Conservation (phyloP, 2,329 filamentous ascomycete species). For the Triangularia setosa region DNA sequence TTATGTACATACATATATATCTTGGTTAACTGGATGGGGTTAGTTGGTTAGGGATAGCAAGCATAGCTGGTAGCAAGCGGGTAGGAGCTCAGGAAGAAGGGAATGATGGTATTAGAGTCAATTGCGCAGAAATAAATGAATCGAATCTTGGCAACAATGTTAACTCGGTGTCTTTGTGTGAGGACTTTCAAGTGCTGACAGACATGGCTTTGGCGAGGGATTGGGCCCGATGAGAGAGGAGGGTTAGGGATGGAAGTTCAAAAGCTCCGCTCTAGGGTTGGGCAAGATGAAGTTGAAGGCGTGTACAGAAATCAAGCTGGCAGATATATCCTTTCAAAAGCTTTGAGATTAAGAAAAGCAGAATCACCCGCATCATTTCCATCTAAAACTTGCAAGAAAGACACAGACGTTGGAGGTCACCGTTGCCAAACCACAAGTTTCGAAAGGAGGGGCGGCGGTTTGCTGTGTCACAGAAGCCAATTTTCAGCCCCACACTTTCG, state of each 20-base stretch:
- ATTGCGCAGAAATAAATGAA: neutral
- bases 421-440: neutral
- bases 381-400: neutral
- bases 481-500: conserved; percentile 25
- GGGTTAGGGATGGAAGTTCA: neutral
- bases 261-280: neutral
- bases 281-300: neutral
- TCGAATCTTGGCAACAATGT: neutral
- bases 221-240: neutral
- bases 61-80: neutral
- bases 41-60: neutral
- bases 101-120: neutral
- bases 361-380: neutral
- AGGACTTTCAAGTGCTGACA: neutral
- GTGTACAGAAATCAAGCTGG: neutral
- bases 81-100: neutral
- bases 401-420: neutral
- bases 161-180: neutral
- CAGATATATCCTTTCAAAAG: neutral
- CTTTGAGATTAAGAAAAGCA: neutral
- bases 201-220: neutral
- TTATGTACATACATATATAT: conserved; percentile 1
- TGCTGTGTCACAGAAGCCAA: neutral
- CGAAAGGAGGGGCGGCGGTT: neutral
- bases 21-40: neutral